Conservation (phyloP, 2,329 filamentous ascomycete species). For the Clarireedia hainanense region DNA sequence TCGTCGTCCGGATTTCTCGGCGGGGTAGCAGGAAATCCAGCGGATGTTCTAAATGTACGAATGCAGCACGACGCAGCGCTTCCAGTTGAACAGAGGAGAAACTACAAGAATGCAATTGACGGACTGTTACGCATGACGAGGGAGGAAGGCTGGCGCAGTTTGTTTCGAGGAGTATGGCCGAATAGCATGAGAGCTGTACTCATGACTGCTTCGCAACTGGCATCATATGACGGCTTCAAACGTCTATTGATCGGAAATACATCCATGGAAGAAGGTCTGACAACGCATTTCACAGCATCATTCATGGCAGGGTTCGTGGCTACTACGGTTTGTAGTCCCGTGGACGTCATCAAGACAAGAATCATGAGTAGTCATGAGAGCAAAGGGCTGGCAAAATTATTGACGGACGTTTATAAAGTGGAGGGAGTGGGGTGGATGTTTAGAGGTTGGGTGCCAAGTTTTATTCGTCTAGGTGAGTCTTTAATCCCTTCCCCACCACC, state of each 20-base stretch:
- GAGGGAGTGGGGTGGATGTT: constrained; percentile 81
- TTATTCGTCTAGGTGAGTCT: constrained; percentile 41
- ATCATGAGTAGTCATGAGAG: constrained; percentile 65
- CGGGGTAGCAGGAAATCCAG: constrained; percentile 85
- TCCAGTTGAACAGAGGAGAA: constrained; percentile 63
- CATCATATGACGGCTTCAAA: constrained; percentile 81
- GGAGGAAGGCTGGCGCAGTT: constrained; percentile 66
- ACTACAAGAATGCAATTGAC: constrained; percentile 84
- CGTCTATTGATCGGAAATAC: constrained; percentile 57
- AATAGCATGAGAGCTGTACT: constrained; percentile 75
- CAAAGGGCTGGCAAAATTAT: constrained; percentile 47
- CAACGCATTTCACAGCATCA: constrained; percentile 70
- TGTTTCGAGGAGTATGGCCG: constrained; percentile 81
- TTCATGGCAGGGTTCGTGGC: constrained; percentile 76
- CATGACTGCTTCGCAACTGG: constrained; percentile 80
- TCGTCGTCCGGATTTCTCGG: constrained; percentile 79
- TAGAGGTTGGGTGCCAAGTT: constrained; percentile 80
- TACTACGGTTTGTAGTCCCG: constrained; percentile 75
- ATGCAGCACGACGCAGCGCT: constrained; percentile 93
- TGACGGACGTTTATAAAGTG: constrained; percentile 58
- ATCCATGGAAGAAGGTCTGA: constrained; percentile 58
- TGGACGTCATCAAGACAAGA: constrained; percentile 84
- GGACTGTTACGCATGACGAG: constrained; percentile 81
- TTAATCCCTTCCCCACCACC: not conserved
- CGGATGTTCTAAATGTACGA: constrained; percentile 93